Percentiles rank a stretch among this genome's conserved stretches.
Evolutionary conservation across 2,329 filamentous ascomycete species (phyloP).

Genomic region (Sphaerulina musiva): DNA sequence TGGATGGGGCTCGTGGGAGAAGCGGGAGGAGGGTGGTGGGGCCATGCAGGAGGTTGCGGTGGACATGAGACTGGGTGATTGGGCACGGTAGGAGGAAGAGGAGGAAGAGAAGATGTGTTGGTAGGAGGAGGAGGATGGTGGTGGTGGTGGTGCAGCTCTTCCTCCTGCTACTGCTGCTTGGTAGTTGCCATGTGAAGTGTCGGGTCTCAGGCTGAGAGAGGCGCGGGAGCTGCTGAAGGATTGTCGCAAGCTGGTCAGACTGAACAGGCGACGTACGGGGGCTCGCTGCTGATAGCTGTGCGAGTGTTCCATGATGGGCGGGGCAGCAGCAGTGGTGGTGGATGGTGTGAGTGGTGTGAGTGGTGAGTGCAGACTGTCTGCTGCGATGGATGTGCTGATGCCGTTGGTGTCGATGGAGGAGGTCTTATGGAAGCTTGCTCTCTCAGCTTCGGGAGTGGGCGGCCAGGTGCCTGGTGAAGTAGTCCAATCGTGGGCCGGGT

Average conservation of each 20-base stretch:
- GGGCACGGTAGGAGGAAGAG: slow-evolving; percentile 7
- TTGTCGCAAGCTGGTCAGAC: slow-evolving; percentile 30
- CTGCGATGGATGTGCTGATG: slow-evolving; percentile 17
- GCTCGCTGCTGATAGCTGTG: slow-evolving; percentile 14
- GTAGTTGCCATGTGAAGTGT: slow-evolving; percentile 15
- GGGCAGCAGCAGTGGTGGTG: neutral
- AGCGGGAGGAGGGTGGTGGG: slow-evolving; percentile 11
- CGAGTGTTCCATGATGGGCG: neutral
- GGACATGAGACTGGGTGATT: slow-evolving; percentile 24
- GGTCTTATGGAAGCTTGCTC: slow-evolving; percentile 5
- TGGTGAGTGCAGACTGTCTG: slow-evolving; percentile 23
- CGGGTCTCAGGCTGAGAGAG: slow-evolving; percentile 24
- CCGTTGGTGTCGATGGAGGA: slow-evolving; percentile 12
- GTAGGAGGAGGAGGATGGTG: no score
- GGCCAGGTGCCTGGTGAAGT: slow-evolving; percentile 20
- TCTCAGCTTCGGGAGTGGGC: slow-evolving; percentile 23
- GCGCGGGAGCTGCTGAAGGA: slow-evolving; percentile 34
- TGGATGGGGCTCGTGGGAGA: slow-evolving; percentile 1
- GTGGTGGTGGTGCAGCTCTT: slow-evolving; percentile 1
- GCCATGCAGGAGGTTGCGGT: slow-evolving; percentile 19
- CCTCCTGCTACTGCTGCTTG: slow-evolving; percentile 7
- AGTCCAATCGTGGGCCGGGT: slow-evolving; percentile 28
- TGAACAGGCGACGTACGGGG: slow-evolving; percentile 31
- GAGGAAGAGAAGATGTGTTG: neutral
- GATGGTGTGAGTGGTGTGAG: slow-evolving; percentile 14